Base-by-base conservation (phyloP, 805 yeast genomes). In the Maudiozyma bulderi region DNA sequence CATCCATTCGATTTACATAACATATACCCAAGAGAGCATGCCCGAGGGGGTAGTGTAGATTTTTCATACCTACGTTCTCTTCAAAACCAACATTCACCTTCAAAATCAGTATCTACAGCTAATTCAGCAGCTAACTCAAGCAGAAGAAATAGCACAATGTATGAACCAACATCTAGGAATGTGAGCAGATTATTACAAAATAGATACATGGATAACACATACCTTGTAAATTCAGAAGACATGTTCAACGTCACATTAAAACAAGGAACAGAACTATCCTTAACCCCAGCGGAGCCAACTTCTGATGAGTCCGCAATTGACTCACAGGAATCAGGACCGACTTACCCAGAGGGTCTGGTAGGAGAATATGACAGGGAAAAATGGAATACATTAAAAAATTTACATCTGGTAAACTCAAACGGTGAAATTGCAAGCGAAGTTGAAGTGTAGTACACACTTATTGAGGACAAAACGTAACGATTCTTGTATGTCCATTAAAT, bases 291-390 rank as follows among this genome's bases (percentile, higher is more conserved):
- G 31, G 26, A 44, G 42, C n/a, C 49, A 14, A 8, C 46, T 8
- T 51, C 58, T 7, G 48, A 50, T 35, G 47, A 50, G 10, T 33
- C 45, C 8, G 49, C 50, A 35, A 13, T 40, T 1, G 44, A 35
- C 6, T 57, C 62, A 11, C 43, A 38, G 13, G 45, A 42, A 30
- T 56, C 57, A 11, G 53, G 52, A 9, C 51, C 55, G 8, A 32
- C 47, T 10, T 61, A 62, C 43, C 66, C 66, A 6, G 61, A 56
- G 8, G 50, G 54, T 11, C 57, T 63, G 2, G 56, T 60, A 44
- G 59, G 69, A 44, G 67, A 66, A 50, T 66, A 66, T 42, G 70
- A 66, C 44, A 59, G 65, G 41, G 70, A 66, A 47, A 62, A 63
- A 48, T 64, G 69, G 69, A 56, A 60, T 28, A 56, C 58, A 2